These are phyloP conservation scores for Tricholoma sp. DNA, from an alignment of 768 basidiomycete species.

Conservation along the genomic window DNA sequence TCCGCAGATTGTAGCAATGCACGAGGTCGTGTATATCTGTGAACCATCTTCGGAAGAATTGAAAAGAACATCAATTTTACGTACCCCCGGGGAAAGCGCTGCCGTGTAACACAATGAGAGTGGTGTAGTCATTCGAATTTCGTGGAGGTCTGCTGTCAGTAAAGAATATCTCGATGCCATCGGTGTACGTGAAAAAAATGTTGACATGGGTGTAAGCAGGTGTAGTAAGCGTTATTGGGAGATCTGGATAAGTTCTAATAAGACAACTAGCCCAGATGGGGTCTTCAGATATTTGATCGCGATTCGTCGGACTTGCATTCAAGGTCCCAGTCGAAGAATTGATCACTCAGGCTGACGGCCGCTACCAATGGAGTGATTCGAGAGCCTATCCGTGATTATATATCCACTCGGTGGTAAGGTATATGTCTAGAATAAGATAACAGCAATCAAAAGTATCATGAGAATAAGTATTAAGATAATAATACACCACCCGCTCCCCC, in stretches of 20 bases:
- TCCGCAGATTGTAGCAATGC: slow-evolving; percentile 20
- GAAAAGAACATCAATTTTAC: slow-evolving; percentile 10
- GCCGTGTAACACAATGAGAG: slow-evolving; percentile 30
- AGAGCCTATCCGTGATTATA: not conserved
- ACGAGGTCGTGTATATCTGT: slow-evolving; percentile 18
- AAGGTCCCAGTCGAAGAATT: too few relatives aligned
- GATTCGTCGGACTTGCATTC: too few relatives aligned
- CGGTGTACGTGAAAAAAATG: slow-evolving; percentile 8
- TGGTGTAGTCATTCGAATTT: slow-evolving; percentile 27
- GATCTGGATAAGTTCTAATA: too few relatives aligned
- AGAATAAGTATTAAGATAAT: slow-evolving; percentile 78
- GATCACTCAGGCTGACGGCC: too few relatives aligned
- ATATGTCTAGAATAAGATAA: slow-evolving; percentile 59
- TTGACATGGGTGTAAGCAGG: too few relatives aligned
- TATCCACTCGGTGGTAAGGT: not conserved
- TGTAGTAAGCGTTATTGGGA: too few relatives aligned
- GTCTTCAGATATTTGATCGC: too few relatives aligned
- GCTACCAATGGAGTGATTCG: too few relatives aligned
- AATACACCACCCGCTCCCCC: slow-evolving; percentile 88
- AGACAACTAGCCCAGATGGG: too few relatives aligned
- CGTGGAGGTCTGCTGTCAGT: slow-evolving; percentile 30
- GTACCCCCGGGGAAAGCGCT: slow-evolving; percentile 28
- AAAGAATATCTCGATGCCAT: slow-evolving; percentile 25
- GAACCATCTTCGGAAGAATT: slow-evolving; percentile 10
- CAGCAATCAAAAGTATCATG: slow-evolving; percentile 67